phyloP scores from a whole-genome alignment of 768 basidiomycete genomes.

The Leccinum broughii region DNA sequence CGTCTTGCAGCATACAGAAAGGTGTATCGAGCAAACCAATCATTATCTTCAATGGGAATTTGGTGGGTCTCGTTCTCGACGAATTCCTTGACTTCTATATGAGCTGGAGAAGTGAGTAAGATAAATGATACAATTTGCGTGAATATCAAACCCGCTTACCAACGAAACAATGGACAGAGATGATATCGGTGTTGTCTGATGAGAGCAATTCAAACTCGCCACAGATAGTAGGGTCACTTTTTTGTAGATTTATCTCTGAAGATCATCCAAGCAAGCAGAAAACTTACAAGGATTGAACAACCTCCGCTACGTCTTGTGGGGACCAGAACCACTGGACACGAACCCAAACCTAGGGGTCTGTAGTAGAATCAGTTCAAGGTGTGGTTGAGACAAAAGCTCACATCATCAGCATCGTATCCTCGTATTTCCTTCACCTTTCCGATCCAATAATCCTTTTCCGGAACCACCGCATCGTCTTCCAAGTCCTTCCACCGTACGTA shows the following conservation, averaged over 20 bases:
- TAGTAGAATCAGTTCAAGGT: background rate
- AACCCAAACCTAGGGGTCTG: conserved; percentile 47
- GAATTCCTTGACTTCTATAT: conserved; percentile 36
- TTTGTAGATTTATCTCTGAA: background rate
- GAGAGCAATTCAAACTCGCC: conserved; percentile 49
- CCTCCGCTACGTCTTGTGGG: conserved; percentile 43
- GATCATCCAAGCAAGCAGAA: background rate
- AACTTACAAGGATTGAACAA: conserved; percentile 52
- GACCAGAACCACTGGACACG: conserved; percentile 58
- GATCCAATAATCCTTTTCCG: conserved; percentile 50
- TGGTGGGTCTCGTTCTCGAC: conserved; percentile 42
- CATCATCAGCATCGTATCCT: conserved; percentile 27
- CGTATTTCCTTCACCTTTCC: conserved; percentile 50
- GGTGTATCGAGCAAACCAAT: conserved; percentile 51
- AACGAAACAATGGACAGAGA: conserved; percentile 47
- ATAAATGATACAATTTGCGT: background rate
- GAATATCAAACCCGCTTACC: conserved; percentile 32
- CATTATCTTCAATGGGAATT: conserved; percentile 37
- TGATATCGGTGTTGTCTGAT: conserved; percentile 50
- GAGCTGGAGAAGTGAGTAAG: conserved; percentile 18
- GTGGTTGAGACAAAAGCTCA: conserved; percentile 17
- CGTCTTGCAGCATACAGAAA: conserved; percentile 36
- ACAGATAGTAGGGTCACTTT: conserved; percentile 41
- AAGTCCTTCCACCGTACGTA: conserved; percentile 28
- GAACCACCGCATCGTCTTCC: conserved; percentile 12